Evolutionary conservation across 2,329 filamentous ascomycete species (phyloP).

Genomic region (Pseudopyrenochaeta lycopersici): DNA sequence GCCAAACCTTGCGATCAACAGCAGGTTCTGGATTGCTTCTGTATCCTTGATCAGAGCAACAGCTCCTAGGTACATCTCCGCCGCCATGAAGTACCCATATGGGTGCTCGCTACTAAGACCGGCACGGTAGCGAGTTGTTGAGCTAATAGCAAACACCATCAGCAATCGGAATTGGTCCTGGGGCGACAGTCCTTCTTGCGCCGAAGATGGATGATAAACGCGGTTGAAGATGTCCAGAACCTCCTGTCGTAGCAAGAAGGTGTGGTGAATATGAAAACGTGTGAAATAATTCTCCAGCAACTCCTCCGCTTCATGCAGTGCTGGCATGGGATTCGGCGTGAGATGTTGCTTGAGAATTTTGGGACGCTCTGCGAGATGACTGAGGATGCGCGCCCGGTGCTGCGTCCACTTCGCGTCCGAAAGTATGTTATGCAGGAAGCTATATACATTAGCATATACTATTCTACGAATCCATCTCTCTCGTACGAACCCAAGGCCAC

Average conservation of each 20-base stretch:
- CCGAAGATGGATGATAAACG: constrained; percentile 7
- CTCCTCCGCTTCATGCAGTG: constrained; percentile 10
- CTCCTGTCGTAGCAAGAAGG: constrained; percentile 15
- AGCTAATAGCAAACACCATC: constrained; percentile 52
- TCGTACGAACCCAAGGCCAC: constrained; percentile 9
- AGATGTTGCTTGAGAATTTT: constrained; percentile 8
- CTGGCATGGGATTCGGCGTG: constrained; percentile 4
- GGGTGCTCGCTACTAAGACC: constrained; percentile 47
- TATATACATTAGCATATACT: background rate
- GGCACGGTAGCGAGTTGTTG: constrained; percentile 46
- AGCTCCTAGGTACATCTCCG: constrained; percentile 42
- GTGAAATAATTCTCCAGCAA: constrained; percentile 17
- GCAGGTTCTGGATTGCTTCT: constrained; percentile 51
- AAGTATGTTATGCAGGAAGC: constrained; percentile 21
- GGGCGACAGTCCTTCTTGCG: background rate
- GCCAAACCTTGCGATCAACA: constrained; percentile 53
- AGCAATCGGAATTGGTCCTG: constrained; percentile 49
- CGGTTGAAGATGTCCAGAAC: constrained; percentile 14
- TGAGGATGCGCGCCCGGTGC: constrained; percentile 15
- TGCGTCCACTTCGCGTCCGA: constrained; percentile 23
- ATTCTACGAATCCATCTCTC: background rate
- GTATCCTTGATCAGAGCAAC: constrained; percentile 45
- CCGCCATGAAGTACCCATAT: constrained; percentile 53
- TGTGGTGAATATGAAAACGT: constrained; percentile 19
- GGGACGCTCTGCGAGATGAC: constrained; percentile 19